These are phyloP conservation scores for Dactylella cylindrospora DNA, from an alignment of 2,329 filamentous ascomycete genomes.

Conservation along the genomic window DNA sequence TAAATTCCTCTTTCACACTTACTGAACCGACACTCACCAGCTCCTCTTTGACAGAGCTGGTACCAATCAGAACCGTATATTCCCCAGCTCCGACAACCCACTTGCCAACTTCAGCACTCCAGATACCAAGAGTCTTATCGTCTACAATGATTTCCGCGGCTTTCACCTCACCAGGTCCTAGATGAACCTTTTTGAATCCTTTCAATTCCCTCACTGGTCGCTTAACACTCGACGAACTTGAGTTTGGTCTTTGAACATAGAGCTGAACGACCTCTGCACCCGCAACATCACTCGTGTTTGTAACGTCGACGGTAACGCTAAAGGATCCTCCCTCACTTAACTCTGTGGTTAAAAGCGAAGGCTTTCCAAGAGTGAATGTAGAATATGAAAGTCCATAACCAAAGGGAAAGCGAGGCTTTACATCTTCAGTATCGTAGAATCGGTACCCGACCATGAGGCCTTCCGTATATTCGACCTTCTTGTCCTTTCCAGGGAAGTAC, in stretches of 20 bases:
- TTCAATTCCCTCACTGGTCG: conserved; percentile 66
- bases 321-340: conserved; percentile 58
- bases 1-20: conserved; percentile 12
- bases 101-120: conserved; percentile 18
- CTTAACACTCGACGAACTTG: conserved; percentile 63
- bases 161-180: conserved; percentile 18
- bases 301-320: conserved; percentile 57
- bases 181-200: conserved; percentile 66
- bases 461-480: conserved; percentile 69
- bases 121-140: conserved; percentile 28
- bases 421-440: conserved; percentile 64
- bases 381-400: conserved; percentile 69
- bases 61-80: conserved; percentile 31
- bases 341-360: conserved; percentile 57
- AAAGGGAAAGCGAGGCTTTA: conserved; percentile 65
- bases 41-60: conserved; percentile 16
- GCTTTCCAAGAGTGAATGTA: conserved; percentile 62
- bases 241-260: conserved; percentile 59
- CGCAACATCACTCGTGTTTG: conserved; percentile 60
- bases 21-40: conserved; percentile 14
- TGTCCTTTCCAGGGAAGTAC: conserved; percentile 72
- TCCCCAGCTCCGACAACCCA: conserved; percentile 35
- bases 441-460: conserved; percentile 72
- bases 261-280: conserved; percentile 68
- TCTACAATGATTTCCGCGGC: conserved; percentile 17